Evolutionary conservation across 129 eudicot species (phyloP).

Genomic region (Pseudognaphalium luteoalbum): DNA sequence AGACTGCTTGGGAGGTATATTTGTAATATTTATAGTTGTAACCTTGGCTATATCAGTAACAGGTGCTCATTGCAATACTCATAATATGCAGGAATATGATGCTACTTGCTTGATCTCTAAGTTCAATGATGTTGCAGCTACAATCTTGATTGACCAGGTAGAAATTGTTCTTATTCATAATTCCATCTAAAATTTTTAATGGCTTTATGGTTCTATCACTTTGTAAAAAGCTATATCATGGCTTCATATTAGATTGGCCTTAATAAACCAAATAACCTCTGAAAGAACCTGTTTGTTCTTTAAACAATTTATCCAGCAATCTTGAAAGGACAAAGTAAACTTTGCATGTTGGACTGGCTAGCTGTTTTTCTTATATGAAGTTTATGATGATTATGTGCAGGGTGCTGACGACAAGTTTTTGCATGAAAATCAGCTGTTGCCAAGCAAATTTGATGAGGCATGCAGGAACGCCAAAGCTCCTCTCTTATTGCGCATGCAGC

Average conservation of each 20-base stretch:
- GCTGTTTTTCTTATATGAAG: too few relatives aligned
- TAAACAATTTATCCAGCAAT: too few relatives aligned
- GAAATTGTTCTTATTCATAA: neutral
- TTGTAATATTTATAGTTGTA: neutral
- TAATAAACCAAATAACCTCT: neutral
- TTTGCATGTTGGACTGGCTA: too few relatives aligned
- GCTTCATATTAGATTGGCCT: neutral
- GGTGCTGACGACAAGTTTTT: conserved; percentile 90
- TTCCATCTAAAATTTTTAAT: neutral
- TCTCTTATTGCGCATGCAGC: conserved; percentile 73
- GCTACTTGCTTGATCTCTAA: conserved; percentile 81
- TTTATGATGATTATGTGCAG: conserved; percentile 34
- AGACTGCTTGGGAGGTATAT: conserved; percentile 90
- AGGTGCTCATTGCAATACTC: conserved; percentile 17
- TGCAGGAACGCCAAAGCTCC: conserved; percentile 73
- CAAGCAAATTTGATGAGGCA: conserved; percentile 87
- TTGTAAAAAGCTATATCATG: too few relatives aligned
- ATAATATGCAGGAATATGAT: conserved; percentile 79
- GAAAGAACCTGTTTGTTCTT: too few relatives aligned
- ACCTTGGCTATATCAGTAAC: neutral
- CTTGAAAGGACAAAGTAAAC: too few relatives aligned
- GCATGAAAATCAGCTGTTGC: conserved; percentile 68
- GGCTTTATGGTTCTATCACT: neutral
- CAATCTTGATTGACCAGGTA: conserved; percentile 97
- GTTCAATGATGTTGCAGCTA: conserved; percentile 67